phyloP scores from a whole-genome alignment of 1,139 yeast species.

The Taphrina deformans region DNA sequence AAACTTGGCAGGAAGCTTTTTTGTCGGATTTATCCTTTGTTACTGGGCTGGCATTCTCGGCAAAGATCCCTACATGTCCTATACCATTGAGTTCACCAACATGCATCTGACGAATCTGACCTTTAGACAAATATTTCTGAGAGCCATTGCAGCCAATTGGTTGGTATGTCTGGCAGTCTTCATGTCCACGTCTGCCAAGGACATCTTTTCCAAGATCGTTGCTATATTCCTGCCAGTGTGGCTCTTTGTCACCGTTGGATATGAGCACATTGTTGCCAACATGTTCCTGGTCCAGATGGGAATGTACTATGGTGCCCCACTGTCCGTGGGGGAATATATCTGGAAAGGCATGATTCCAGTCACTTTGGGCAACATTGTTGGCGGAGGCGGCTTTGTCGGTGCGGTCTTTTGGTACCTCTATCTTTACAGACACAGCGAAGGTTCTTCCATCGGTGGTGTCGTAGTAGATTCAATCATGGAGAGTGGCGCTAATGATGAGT shows the following conservation, averaged over 20 bases:
- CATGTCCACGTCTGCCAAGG: constrained; percentile 73
- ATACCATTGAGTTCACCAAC: constrained; percentile 7
- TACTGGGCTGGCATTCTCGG: constrained; percentile 16
- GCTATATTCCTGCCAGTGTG: constrained; percentile 66
- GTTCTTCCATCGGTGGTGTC: constrained; percentile 8
- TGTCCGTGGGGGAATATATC: constrained; percentile 60
- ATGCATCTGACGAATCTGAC: constrained; percentile 1
- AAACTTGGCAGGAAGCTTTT: constrained; percentile 38
- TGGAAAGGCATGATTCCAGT: constrained; percentile 56
- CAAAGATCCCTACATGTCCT: constrained; percentile 7
- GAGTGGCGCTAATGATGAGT: constrained; percentile 1
- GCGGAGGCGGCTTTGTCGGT: constrained; percentile 39
- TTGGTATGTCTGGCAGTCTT: constrained; percentile 73
- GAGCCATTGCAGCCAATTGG: constrained; percentile 71
- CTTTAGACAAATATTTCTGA: constrained; percentile 37
- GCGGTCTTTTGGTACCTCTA: constrained; percentile 38
- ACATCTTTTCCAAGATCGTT: constrained; percentile 68
- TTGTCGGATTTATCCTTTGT: constrained; percentile 26
- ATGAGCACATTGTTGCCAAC: constrained; percentile 78
- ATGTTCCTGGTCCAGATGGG: constrained; percentile 69
- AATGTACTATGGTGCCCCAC: constrained; percentile 62
- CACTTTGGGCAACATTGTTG: constrained; percentile 39
- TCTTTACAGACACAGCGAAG: constrained; percentile 21
- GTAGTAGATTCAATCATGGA: constrained; percentile 8
- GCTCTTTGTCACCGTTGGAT: constrained; percentile 71